A percentile compares a stretch with the other conserved stretches of the same genome.
Evolutionary conservation across 768 basidiomycete genomes (phyloP).

Genomic region (Suillus subalutaceus): DNA sequence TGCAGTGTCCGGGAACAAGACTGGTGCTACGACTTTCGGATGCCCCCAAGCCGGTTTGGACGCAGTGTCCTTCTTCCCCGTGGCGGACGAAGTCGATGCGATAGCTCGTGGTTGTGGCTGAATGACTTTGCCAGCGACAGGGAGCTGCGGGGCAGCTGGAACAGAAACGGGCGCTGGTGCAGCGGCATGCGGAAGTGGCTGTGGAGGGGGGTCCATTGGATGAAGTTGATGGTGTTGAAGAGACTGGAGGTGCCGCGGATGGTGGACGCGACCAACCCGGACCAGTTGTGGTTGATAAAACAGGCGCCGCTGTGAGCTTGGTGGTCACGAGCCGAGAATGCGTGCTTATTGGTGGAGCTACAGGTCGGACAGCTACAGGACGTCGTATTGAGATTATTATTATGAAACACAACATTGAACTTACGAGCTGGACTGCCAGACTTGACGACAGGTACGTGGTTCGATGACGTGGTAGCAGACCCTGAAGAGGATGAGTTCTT

Average conservation of each 20-base stretch:
- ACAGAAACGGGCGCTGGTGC: slow-evolving; percentile 20
- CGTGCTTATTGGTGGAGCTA: slow-evolving; percentile 52
- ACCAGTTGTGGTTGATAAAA: slow-evolving; percentile 57
- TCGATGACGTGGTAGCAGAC: slow-evolving; percentile 46
- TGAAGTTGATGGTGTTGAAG: slow-evolving; percentile 53
- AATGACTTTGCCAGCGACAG: slow-evolving; percentile 65
- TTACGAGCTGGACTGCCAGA: slow-evolving; percentile 55
- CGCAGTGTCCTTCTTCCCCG: slow-evolving; percentile 35
- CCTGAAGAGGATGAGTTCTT: slow-evolving; percentile 72
- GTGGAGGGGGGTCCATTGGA: slow-evolving; percentile 51
- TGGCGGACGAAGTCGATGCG: slow-evolving; percentile 30
- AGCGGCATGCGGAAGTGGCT: slow-evolving; percentile 43
- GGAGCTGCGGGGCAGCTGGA: slow-evolving; percentile 51
- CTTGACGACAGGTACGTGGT: slow-evolving; percentile 47
- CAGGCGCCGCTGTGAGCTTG: slow-evolving; percentile 75
- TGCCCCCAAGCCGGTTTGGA: slow-evolving; percentile 76
- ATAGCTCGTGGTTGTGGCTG: slow-evolving; percentile 59
- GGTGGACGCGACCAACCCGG: slow-evolving; percentile 82
- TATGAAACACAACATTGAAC: slow-evolving; percentile 25
- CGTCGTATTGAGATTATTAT: not conserved
- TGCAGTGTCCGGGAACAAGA: slow-evolving; percentile 45
- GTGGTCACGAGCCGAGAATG: slow-evolving; percentile 87
- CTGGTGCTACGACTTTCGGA: slow-evolving; percentile 41
- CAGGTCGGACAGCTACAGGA: slow-evolving; percentile 52
- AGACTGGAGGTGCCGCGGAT: slow-evolving; percentile 62